A percentile compares a stretch with the other conserved stretches of the same genome.
Evolutionary conservation across 148 eudicot genomes (phyloP).

Genomic region (Rhododendron simsii): DNA sequence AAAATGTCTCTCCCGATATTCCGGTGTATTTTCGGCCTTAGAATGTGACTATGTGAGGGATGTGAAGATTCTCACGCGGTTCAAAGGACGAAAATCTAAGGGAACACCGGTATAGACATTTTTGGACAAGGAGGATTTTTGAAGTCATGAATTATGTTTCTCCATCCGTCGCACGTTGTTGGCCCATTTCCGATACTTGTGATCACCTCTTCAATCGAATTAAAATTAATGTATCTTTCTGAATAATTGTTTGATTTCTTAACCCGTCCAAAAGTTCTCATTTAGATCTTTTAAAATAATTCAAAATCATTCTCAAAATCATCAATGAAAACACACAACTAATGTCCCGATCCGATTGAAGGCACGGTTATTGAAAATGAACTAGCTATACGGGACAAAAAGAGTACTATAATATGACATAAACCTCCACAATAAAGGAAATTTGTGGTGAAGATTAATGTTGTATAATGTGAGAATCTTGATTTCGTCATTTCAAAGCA

Average conservation of each 20-base stretch:
- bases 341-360: too few relatives aligned
- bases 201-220: background rate
- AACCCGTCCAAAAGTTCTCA: background rate
- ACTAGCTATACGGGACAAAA: background rate
- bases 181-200: background rate
- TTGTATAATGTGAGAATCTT: background rate
- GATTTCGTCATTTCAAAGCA: background rate
- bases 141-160: background rate
- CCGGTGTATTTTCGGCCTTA: background rate
- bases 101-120: background rate
- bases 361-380: background rate
- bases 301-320: background rate
- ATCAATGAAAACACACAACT: background rate
- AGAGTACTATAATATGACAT: background rate
- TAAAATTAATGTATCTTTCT: background rate
- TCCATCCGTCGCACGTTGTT: background rate
- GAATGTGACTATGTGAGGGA: background rate
- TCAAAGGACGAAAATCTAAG: background rate
- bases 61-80: background rate
- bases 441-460: background rate
- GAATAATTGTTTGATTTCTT: background rate
- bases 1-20: background rate
- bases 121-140: background rate
- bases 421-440: background rate
- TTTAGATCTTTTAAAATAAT: background rate